Conservation (phyloP, 495 filamentous ascomycete species). For the Aspergillus sparsus region DNA sequence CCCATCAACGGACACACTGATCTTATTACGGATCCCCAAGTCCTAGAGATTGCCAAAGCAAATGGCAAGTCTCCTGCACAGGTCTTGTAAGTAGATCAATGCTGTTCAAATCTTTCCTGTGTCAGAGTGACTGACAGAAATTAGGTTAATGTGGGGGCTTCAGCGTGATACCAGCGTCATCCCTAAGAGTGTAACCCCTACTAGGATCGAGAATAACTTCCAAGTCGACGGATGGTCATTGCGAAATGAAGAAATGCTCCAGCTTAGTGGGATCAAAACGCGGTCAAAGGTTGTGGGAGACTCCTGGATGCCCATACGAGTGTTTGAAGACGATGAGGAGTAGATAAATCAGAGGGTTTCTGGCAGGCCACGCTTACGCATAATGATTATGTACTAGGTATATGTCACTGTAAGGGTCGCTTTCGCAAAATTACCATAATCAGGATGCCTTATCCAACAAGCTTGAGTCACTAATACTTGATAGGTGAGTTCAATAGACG, state of each 20-base stretch:
- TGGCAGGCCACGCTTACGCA: no score
- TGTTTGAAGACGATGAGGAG: conserved; percentile 10
- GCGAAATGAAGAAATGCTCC: neutral
- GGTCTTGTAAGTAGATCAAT: conserved; percentile 15
- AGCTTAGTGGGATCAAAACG: conserved; percentile 8
- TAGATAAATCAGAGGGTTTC: no score
- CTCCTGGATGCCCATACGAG: conserved; percentile 11
- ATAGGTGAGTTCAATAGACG: no score
- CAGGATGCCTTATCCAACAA: no score
- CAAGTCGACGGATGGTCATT: conserved; percentile 7
- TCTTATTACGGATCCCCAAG: neutral
- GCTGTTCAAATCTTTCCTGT: no score
- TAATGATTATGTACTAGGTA: no score
- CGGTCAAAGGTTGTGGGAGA: conserved; percentile 13
- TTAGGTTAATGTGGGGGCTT: no score
- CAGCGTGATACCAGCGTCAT: no score
- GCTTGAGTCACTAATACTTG: no score
- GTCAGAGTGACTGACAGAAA: no score
- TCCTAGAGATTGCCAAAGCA: neutral
- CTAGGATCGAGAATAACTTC: conserved; percentile 16
- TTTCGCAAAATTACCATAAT: no score
- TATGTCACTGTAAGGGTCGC: no score
- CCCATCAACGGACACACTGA: conserved; percentile 12
- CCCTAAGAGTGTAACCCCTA: conserved; percentile 1
- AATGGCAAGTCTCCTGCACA: conserved; percentile 7